phyloP scores from a whole-genome alignment of 352 stramenopile species.

The Globisporangium orthogonon region DNA sequence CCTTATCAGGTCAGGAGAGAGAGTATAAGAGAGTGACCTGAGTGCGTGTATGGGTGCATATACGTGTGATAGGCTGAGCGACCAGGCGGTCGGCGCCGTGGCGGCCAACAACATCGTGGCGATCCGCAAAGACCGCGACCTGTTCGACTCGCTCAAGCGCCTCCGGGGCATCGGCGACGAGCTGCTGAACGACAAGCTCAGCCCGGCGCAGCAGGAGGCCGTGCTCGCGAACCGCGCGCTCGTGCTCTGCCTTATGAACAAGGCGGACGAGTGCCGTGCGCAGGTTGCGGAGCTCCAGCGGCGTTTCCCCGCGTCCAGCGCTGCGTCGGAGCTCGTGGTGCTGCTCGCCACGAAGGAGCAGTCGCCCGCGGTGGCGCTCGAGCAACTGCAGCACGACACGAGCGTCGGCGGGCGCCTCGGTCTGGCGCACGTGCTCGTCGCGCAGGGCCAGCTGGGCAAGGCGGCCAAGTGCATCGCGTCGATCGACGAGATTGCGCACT shows the following conservation, averaged over 20 bases:
- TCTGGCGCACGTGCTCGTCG: conserved; percentile 63
- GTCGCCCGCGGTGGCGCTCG: conserved; percentile 40
- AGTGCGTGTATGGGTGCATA: not conserved
- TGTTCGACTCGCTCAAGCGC: conserved; percentile 82
- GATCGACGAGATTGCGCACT: conserved; percentile 56
- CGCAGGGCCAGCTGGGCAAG: conserved; percentile 24
- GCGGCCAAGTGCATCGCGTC: conserved; percentile 55
- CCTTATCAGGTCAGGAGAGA: too few relatives aligned
- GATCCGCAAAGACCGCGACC: conserved; percentile 68
- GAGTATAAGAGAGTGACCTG: too few relatives aligned
- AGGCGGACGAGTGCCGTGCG: conserved; percentile 64
- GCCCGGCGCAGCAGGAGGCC: conserved; percentile 49
- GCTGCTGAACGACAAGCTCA: conserved; percentile 58
- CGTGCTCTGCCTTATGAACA: conserved; percentile 69
- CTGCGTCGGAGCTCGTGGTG: conserved; percentile 55
- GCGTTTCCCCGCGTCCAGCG: conserved; percentile 52
- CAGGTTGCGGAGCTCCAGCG: conserved; percentile 43
- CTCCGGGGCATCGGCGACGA: conserved; percentile 59
- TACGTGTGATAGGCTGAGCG: conserved; percentile 31
- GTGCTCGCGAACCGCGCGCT: conserved; percentile 72
- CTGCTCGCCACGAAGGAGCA: conserved; percentile 63
- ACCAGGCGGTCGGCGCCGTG: conserved; percentile 55
- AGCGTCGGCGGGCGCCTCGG: conserved; percentile 59
- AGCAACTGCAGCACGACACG: conserved; percentile 35
- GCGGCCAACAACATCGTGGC: conserved; percentile 81